These are phyloP conservation scores for Gastrolobium villosum DNA, from an alignment of 306 rosid species.

Conservation along the genomic window DNA sequence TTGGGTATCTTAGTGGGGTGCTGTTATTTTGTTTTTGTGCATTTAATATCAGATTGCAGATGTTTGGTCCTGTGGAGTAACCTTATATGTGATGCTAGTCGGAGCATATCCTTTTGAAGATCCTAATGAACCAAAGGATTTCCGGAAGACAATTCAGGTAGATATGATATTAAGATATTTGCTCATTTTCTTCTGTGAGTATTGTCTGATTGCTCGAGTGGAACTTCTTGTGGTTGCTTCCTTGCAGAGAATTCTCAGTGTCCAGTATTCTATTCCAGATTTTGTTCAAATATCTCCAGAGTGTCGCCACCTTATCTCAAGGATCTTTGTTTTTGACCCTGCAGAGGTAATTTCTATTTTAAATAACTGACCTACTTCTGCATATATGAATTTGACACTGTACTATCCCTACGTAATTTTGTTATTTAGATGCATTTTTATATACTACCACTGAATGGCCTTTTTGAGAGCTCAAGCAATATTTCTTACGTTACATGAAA, in stretches of 20 bases:
- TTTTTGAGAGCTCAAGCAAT: conserved; percentile 5
- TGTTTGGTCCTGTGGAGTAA: conserved; percentile 97
- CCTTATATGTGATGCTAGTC: conserved; percentile 88
- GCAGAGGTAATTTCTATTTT: conserved; percentile 60
- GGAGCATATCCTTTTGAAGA: conserved; percentile 94
- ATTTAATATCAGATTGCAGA: conserved; percentile 77
- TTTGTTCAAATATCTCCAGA: conserved; percentile 70
- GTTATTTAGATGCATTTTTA: background rate
- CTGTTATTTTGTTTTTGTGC: conserved; percentile 40
- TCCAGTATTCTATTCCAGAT: conserved; percentile 86
- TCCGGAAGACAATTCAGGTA: conserved; percentile 88
- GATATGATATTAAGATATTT: conserved; percentile 15
- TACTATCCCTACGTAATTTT: conserved; percentile 8
- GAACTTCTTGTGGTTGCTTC: conserved; percentile 41
- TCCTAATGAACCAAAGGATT: conserved; percentile 88
- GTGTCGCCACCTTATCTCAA: conserved; percentile 80
- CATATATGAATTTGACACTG: conserved; percentile 9
- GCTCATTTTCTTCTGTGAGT: background rate
- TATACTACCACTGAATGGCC: conserved; percentile 26
- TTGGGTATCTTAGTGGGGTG: conserved; percentile 23
- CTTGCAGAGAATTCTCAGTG: conserved; percentile 81
- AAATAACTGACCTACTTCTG: conserved; percentile 6
- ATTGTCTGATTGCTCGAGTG: conserved; percentile 36
- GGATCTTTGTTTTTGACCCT: conserved; percentile 84
- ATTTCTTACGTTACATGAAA: background rate